Evolutionary conservation across 352 stramenopile species (phyloP), one percentile per base, ranked within the genome.

Genomic region (Phytophthora multivora): DNA sequence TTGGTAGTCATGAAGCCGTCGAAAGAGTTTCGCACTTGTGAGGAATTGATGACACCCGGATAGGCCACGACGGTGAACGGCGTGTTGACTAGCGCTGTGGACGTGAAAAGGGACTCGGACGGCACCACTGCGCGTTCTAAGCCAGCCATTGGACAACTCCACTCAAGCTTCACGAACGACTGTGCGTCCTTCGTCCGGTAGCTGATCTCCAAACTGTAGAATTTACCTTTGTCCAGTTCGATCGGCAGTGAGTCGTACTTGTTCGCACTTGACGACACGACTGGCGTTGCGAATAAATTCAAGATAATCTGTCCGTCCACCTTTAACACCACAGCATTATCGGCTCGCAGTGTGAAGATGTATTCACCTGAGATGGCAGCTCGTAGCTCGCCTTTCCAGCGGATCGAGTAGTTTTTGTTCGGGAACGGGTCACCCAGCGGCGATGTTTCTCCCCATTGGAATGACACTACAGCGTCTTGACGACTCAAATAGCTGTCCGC

Each of bases 181-280:
- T 95, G 79, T 9, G 89, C 89, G 13, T 83, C 83, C 12, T 63
- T 76, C 13, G 96, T 90, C 18, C 79, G 71, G 60, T 98, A 98
- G 33, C 87, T 84, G 38, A 98, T 65, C 23, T 73, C 75, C 11
- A 98, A 19, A 0, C 63, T 47, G 57, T 98, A 96, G 59, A 98
- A 97, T 2, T 51, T 15, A 11, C 59, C 62, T 33, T 59, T 23
- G 3, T 49, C 19, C n/a, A 91, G 50, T 16, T 46, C 9, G 1
- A 86, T 54, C 12, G 61, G 21, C 19, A 58, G 21, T 4, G 65
- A 63, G 6, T 75, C 63, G 16, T 43, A 59, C 18, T 62, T 75
- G 40, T 38, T 66, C 9, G 18, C 42, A 0, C 23, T 47, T 1
- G 64, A 59, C 19, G 84, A 72, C 28, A 77, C 84, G 7, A 30